Evolutionary conservation across 208 protist species (phyloP).

Genomic region (Angomonas ambiguus): DNA sequence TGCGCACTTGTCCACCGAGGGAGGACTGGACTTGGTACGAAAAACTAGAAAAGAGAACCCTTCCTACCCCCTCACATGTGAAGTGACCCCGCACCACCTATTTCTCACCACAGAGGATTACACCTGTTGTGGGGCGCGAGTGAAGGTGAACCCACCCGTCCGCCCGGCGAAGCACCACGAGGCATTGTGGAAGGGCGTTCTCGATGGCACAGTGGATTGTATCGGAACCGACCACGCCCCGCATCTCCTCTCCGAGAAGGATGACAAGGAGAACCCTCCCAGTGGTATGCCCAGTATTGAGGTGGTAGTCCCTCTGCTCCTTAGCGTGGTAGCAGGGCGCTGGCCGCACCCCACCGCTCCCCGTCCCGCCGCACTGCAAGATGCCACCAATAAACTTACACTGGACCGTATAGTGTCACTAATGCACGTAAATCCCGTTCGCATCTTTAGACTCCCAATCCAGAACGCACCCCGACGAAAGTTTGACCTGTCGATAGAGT

Average conservation of each 20-base stretch:
- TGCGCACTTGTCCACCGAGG: constrained; percentile 83
- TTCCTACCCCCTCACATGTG: constrained; percentile 76
- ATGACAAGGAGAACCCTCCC: constrained; percentile 49
- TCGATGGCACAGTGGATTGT: constrained; percentile 90
- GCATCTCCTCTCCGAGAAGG: constrained; percentile 89
- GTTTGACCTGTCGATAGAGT: constrained; percentile 47
- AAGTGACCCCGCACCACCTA: constrained; percentile 91
- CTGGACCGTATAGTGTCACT: constrained; percentile 52
- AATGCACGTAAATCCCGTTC: constrained; percentile 73
- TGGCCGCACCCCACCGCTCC: constrained; percentile 69
- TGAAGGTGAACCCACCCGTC: constrained; percentile 88
- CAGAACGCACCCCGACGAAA: constrained; percentile 19
- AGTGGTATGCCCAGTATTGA: constrained; percentile 93
- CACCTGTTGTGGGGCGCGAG: constrained; percentile 49
- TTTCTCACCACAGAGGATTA: constrained; percentile 83
- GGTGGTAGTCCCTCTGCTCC: constrained; percentile 87
- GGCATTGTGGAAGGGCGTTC: constrained; percentile 84
- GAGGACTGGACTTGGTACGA: constrained; percentile 78
- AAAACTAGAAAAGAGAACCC: constrained; percentile 43
- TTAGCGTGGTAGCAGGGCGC: constrained; percentile 62
- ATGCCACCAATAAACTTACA: constrained; percentile 3
- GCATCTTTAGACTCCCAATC: constrained; percentile 58
- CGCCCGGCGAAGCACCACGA: constrained; percentile 72
- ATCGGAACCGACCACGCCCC: constrained; percentile 94
- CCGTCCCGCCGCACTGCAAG: constrained; percentile 39